Percentiles rank a stretch among this genome's conserved stretches.
phyloP scores from a whole-genome alignment of 352 stramenopile species.

The Globisporangium acanthophoron region DNA sequence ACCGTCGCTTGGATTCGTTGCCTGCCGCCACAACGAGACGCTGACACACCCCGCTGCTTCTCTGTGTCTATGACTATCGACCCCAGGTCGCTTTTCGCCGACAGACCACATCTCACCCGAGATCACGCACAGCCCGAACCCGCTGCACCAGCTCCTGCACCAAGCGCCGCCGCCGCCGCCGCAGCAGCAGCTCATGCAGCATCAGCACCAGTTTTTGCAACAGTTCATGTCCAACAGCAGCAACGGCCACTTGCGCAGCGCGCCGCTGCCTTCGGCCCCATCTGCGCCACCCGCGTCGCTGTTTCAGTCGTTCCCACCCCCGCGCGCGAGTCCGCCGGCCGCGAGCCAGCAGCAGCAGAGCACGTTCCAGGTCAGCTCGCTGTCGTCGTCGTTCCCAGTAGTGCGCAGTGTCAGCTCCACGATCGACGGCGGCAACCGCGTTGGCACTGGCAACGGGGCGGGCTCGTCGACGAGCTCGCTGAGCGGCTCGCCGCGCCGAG shows the following conservation, averaged over 20 bases:
- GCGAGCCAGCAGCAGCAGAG: slow-evolving; percentile 3
- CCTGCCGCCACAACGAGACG: too few relatives aligned
- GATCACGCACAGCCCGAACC: slow-evolving; percentile 60
- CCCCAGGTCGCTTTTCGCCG: slow-evolving; percentile 39
- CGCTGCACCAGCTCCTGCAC: slow-evolving; percentile 61
- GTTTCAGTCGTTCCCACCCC: slow-evolving; percentile 33
- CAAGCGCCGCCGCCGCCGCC: slow-evolving; percentile 33
- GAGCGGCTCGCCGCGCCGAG: slow-evolving; percentile 32
- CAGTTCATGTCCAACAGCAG: slow-evolving; percentile 43
- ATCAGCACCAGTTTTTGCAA: slow-evolving; percentile 49
- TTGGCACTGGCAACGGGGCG: slow-evolving; percentile 30
- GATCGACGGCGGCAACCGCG: slow-evolving; percentile 32
- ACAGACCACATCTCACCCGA: slow-evolving; percentile 54
- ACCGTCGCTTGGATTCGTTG: not conserved
- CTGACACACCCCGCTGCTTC: too few relatives aligned
- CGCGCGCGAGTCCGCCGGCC: slow-evolving; percentile 3
- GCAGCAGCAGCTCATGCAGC: slow-evolving; percentile 15
- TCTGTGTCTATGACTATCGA: not conserved
- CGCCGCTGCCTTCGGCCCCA: slow-evolving; percentile 26
- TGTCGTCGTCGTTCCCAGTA: slow-evolving; percentile 13
- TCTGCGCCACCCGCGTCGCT: slow-evolving; percentile 13
- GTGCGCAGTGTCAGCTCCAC: slow-evolving; percentile 31
- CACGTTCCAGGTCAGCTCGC: slow-evolving; percentile 4
- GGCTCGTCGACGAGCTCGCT: slow-evolving; percentile 36
- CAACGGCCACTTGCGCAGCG: slow-evolving; percentile 24